A percentile compares a stretch with the other conserved stretches of the same genome.
Conservation (phyloP, 2,329 filamentous ascomycete genomes). For the Fusarium beomiforme region DNA sequence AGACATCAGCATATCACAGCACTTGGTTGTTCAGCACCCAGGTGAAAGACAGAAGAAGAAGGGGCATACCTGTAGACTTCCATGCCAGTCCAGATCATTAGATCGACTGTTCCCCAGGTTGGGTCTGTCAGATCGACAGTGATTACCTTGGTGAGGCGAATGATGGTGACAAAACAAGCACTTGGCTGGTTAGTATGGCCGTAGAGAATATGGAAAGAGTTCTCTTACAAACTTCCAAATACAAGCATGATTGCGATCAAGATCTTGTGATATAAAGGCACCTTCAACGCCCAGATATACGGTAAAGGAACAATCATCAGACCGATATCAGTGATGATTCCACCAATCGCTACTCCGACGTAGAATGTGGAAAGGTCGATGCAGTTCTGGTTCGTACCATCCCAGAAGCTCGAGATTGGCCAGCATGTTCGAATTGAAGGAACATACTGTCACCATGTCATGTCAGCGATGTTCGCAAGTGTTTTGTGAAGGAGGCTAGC, state of each 20-base stretch:
- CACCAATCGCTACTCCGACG: slow-evolving; percentile 4
- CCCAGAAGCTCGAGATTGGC: background rate
- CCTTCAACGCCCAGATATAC: background rate
- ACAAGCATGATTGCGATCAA: background rate
- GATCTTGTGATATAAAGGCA: background rate
- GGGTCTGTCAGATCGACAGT: background rate
- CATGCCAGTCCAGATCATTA: slow-evolving; percentile 4
- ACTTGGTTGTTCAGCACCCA: background rate
- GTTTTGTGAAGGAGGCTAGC: too few species aligned
- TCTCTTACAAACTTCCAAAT: slow-evolving; percentile 7
- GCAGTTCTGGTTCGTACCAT: slow-evolving; percentile 5
- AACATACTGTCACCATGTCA: background rate
- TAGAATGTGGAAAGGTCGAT: slow-evolving; percentile 14
- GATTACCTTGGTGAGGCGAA: background rate
- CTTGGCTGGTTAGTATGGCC: background rate
- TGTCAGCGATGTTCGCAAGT: background rate
- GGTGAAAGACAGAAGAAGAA: rapidly evolving
- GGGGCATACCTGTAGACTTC: background rate
- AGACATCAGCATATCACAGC: slow-evolving; percentile 4
- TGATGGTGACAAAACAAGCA: slow-evolving; percentile 1
- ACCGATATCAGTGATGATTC: slow-evolving; percentile 3
- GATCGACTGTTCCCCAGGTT: slow-evolving; percentile 2
- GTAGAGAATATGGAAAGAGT: too few species aligned
- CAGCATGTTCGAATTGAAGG: slow-evolving; percentile 10
- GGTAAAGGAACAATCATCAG: background rate